Conservation (phyloP, 768 basidiomycete species). For the Plicaturopsis crispa region DNA sequence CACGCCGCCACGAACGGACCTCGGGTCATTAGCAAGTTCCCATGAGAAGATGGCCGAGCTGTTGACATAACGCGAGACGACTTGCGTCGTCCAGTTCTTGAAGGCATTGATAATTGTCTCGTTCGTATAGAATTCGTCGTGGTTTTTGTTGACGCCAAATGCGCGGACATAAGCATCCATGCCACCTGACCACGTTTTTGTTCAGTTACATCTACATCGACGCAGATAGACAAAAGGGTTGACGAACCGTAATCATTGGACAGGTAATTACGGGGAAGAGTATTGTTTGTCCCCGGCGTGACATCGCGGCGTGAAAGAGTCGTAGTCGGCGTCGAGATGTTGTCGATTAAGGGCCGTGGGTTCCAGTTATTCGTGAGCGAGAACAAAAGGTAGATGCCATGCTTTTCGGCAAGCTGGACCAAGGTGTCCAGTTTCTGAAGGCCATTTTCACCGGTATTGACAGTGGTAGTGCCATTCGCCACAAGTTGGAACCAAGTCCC, state of each 20-base stretch:
- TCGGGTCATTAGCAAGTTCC: constrained; percentile 64
- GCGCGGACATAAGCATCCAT: constrained; percentile 59
- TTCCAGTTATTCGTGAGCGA: constrained; percentile 61
- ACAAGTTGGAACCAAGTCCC: constrained; percentile 63
- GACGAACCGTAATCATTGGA: constrained; percentile 56
- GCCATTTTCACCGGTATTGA: constrained; percentile 57
- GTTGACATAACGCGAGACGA: constrained; percentile 50
- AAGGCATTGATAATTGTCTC: constrained; percentile 41
- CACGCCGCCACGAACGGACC: constrained; percentile 28
- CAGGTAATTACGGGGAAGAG: constrained; percentile 41
- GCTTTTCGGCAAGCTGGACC: constrained; percentile 43
- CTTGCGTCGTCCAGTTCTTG: constrained; percentile 46
- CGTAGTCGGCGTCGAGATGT: constrained; percentile 4
- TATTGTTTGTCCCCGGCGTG: constrained; percentile 24
- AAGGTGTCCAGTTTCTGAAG: constrained; percentile 58
- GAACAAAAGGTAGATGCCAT: constrained; percentile 43
- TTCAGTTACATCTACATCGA: not conserved
- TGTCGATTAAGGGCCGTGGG: constrained; percentile 28
- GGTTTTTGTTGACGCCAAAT: constrained; percentile 26
- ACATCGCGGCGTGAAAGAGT: constrained; percentile 8
- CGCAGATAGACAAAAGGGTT: constrained; percentile 1
- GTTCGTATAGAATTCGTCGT: constrained; percentile 57
- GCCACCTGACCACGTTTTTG: constrained; percentile 36
- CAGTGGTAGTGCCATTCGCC: constrained; percentile 39
- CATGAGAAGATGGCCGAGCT: constrained; percentile 45